These are phyloP conservation scores for Cystoderma amianthinum DNA, from an alignment of 768 basidiomycete species.

Conservation along the genomic window DNA sequence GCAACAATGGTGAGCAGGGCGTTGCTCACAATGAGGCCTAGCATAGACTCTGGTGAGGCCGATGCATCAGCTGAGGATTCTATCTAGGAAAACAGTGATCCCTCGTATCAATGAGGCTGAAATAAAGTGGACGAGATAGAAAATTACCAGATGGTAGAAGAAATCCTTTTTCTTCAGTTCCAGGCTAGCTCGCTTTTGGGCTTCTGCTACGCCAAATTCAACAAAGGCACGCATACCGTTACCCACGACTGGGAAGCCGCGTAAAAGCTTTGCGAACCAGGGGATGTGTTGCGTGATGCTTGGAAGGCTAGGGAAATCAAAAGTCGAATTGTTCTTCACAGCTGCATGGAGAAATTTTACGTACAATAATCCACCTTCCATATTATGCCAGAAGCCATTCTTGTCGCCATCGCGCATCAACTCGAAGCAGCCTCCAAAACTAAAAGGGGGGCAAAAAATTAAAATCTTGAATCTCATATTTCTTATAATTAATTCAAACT, in stretches of 20 bases:
- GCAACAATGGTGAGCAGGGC: constrained; percentile 21
- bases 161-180: constrained; percentile 16
- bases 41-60: constrained; percentile 6
- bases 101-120: neutral
- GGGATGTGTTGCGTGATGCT: constrained; percentile 14
- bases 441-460: constrained; percentile 6
- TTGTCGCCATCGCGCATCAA: constrained; percentile 23
- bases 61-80: constrained; percentile 9
- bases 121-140: neutral
- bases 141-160: constrained; percentile 19
- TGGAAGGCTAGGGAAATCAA: constrained; percentile 7
- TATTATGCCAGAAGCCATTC: constrained; percentile 15
- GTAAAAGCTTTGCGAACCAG: constrained; percentile 11
- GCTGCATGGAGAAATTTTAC: neutral
- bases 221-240: constrained; percentile 8
- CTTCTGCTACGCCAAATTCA: constrained; percentile 10
- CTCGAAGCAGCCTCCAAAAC: constrained; percentile 22
- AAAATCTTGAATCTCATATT: neutral
- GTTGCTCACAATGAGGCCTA: constrained; percentile 11
- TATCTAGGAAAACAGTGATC: constrained; percentile 3
- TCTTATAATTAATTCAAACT: constrained; percentile 6
- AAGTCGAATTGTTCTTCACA: neutral
- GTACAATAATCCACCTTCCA: constrained; percentile 19
- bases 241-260: constrained; percentile 7
- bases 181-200: constrained; percentile 11